Evolutionary conservation across 306 rosid species (phyloP).

Genomic region (Spatholobus suberectus): DNA sequence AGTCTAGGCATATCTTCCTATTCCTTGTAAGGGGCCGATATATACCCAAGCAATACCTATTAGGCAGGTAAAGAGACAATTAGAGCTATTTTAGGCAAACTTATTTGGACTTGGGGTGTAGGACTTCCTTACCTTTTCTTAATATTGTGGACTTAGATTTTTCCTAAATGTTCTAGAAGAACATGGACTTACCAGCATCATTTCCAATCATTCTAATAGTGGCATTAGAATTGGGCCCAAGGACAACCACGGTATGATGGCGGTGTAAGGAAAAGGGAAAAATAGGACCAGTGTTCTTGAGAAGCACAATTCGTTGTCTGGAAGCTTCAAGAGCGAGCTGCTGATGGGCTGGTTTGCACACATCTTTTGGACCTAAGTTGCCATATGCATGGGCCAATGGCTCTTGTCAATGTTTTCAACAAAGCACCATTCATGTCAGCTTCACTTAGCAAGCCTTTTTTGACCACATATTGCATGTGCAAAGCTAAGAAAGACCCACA

Average conservation of each 20-base stretch:
- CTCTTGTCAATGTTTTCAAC: constrained; percentile 65
- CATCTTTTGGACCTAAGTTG: constrained; percentile 71
- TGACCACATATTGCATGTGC: constrained; percentile 74
- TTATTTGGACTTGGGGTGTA: no score
- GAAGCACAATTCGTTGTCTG: constrained; percentile 82
- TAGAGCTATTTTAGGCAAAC: not conserved
- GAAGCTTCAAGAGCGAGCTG: constrained; percentile 84
- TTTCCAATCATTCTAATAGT: constrained; percentile 82
- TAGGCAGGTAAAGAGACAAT: not conserved
- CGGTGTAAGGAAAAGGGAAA: constrained; percentile 66
- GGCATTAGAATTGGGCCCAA: constrained; percentile 87
- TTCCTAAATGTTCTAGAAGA: not conserved
- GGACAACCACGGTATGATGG: constrained; percentile 71
- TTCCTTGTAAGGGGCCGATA: constrained; percentile 79
- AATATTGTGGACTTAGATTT: no score
- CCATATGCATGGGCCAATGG: constrained; percentile 64
- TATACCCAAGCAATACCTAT: constrained; percentile 85
- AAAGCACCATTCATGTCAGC: constrained; percentile 63
- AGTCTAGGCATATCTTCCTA: constrained; percentile 56
- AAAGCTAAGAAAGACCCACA: constrained; percentile 83
- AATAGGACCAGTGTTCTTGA: constrained; percentile 63
- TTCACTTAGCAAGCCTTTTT: constrained; percentile 67
- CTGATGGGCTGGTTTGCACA: constrained; percentile 74
- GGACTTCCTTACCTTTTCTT: no score
- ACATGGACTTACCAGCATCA: constrained; percentile 66